Evolutionary conservation across 148 eudicot species (phyloP).

Genomic region (Linanthus parryae): DNA sequence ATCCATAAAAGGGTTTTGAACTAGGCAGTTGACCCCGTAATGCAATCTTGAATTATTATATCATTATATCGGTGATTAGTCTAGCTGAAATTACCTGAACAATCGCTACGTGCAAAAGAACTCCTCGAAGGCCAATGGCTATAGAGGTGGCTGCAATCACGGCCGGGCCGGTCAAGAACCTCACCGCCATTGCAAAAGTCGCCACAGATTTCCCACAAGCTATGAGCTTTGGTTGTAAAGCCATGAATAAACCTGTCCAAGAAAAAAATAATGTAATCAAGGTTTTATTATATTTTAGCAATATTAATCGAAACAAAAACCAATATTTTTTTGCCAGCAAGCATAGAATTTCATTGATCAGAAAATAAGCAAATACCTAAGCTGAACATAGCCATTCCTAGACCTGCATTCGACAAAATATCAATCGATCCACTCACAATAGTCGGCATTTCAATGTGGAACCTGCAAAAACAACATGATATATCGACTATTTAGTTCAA

Average conservation of each 20-base stretch:
- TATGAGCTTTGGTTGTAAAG: slow-evolving; percentile 85
- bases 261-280: not conserved
- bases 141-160: slow-evolving; percentile 96
- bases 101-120: slow-evolving; percentile 79
- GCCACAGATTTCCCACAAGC: slow-evolving; percentile 90
- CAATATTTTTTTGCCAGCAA: too few relatives aligned
- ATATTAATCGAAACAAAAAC: too few relatives aligned
- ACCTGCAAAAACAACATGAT: too few relatives aligned
- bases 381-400: slow-evolving; percentile 99
- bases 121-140: slow-evolving; percentile 83
- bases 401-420: slow-evolving; percentile 92
- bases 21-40: too few relatives aligned
- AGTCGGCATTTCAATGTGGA: slow-evolving; percentile 83
- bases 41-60: too few relatives aligned
- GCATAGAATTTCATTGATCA: slow-evolving; percentile 6
- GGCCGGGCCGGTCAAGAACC: slow-evolving; percentile 97
- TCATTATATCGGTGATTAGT: too few relatives aligned
- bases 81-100: slow-evolving; percentile 90
- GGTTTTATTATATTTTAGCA: not conserved
- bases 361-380: slow-evolving; percentile 44
- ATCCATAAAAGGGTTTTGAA: too few relatives aligned
- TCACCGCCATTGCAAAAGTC: slow-evolving; percentile 88
- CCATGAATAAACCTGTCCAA: slow-evolving; percentile 86
- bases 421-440: slow-evolving; percentile 82
- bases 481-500: not conserved